Percentiles rank a stretch among this genome's conserved stretches.
These are phyloP conservation scores for Trichosporon ovoides DNA, from an alignment of 1,284 basidiomycete genomes.

Conservation along the genomic window DNA sequence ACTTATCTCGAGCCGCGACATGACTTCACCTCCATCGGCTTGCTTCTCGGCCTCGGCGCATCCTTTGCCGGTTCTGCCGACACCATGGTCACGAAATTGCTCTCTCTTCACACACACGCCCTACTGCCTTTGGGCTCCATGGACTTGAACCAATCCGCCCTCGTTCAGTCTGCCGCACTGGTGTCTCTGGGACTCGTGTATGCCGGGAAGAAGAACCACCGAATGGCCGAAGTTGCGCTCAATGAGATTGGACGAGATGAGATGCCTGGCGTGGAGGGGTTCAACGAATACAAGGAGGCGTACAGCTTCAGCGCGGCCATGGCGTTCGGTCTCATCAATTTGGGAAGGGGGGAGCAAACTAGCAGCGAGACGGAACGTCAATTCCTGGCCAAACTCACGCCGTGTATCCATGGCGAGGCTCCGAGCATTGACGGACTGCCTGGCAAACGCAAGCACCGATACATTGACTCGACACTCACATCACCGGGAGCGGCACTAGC, in stretches of 20 bases:
- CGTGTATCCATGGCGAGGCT: slow-evolving; percentile 66
- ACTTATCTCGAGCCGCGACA: slow-evolving; percentile 92
- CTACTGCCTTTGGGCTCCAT: slow-evolving; percentile 79
- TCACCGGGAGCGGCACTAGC: slow-evolving; percentile 86
- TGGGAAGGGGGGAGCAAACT: slow-evolving; percentile 67
- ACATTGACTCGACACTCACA: slow-evolving; percentile 76
- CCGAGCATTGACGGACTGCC: slow-evolving; percentile 17
- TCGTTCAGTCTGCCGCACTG: slow-evolving; percentile 85
- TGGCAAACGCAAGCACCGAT: slow-evolving; percentile 7
- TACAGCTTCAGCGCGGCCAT: slow-evolving; percentile 86
- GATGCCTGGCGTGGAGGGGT: slow-evolving; percentile 71
- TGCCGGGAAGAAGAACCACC: slow-evolving; percentile 76
- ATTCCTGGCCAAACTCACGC: slow-evolving; percentile 61
- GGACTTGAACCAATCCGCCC: slow-evolving; percentile 80
- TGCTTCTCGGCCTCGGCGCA: slow-evolving; percentile 84
- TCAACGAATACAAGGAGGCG: slow-evolving; percentile 78
- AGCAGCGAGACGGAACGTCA: slow-evolving; percentile 60
- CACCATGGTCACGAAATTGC: slow-evolving; percentile 76
- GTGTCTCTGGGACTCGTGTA: slow-evolving; percentile 86
- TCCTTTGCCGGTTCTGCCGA: slow-evolving; percentile 87
- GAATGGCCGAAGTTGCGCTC: slow-evolving; percentile 87
- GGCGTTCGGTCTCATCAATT: slow-evolving; percentile 91
- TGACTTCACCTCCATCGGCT: slow-evolving; percentile 86
- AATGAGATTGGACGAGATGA: slow-evolving; percentile 73
- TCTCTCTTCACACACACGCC: slow-evolving; percentile 89